phyloP scores from a whole-genome alignment of 2,329 filamentous ascomycete species.

The Chaetomium sp. region DNA sequence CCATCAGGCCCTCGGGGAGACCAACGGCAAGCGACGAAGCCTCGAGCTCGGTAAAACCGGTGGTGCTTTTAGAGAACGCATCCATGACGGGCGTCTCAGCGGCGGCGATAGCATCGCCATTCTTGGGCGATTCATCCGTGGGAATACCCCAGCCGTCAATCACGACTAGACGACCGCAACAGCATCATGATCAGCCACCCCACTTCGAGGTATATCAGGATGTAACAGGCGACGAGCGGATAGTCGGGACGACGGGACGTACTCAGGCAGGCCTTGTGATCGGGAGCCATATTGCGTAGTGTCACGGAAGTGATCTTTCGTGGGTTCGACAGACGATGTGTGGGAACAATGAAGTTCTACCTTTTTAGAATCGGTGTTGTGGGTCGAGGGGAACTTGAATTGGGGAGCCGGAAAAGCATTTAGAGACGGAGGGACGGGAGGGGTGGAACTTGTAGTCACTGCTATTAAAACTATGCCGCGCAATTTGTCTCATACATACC shows the following conservation, averaged over 20 bases:
- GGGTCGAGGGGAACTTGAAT: neutral
- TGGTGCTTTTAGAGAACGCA: conserved; percentile 70
- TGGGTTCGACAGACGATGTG: conserved; percentile 1
- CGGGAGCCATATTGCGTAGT: conserved; percentile 45
- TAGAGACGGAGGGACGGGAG: conserved; percentile 8
- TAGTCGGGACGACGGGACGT: conserved; percentile 38
- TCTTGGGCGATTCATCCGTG: conserved; percentile 67
- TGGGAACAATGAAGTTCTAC: neutral
- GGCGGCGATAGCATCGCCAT: conserved; percentile 92
- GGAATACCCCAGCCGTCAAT: conserved; percentile 98
- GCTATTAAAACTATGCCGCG: too few species aligned
- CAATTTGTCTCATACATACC: too few species aligned
- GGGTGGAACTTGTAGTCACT: neutral
- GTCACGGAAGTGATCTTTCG: conserved; percentile 13
- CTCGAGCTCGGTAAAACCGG: conserved; percentile 88
- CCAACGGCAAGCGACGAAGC: conserved; percentile 94
- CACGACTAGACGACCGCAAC: conserved; percentile 63
- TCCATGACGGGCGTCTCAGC: conserved; percentile 96
- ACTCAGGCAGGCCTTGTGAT: conserved; percentile 58
- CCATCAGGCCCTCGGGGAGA: conserved; percentile 94
- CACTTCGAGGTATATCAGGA: conserved; percentile 51
- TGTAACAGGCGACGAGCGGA: conserved; percentile 43
- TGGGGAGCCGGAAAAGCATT: neutral
- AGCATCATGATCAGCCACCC: conserved; percentile 54
- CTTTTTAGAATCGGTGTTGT: neutral